Evolutionary conservation across 306 rosid species (phyloP).

Genomic region (Quercus agrifolia): DNA sequence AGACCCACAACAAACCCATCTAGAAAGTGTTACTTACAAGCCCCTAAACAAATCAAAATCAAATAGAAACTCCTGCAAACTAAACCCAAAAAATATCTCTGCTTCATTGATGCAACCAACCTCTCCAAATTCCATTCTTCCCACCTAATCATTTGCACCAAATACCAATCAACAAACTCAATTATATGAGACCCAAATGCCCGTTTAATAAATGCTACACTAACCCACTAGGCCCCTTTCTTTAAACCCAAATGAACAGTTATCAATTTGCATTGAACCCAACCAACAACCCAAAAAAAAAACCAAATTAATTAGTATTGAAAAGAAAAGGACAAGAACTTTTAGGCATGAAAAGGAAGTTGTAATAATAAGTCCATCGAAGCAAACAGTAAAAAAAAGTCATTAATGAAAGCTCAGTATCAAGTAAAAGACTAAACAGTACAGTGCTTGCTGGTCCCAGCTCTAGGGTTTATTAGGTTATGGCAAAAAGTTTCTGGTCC

Average conservation of each 20-base stretch:
- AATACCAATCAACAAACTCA: constrained; percentile 17
- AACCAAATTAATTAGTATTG: too few relatives aligned
- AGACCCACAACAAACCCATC: constrained; percentile 37
- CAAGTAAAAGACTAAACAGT: neutral
- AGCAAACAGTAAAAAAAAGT: neutral
- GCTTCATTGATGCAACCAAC: constrained; percentile 26
- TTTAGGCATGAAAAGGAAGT: neutral
- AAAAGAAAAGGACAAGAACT: neutral
- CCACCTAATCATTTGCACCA: constrained; percentile 37
- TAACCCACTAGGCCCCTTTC: constrained; percentile 4
- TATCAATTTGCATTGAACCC: neutral
- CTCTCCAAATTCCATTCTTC: neutral
- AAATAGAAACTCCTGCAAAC: neutral
- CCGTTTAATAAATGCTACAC: neutral
- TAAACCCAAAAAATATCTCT: constrained; percentile 14
- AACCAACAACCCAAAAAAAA: neutral
- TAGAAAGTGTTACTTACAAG: constrained; percentile 19
- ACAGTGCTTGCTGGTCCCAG: constrained; percentile 9
- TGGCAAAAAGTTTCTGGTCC: constrained; percentile 16
- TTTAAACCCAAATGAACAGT: neutral
- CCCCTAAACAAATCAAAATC: constrained; percentile 18
- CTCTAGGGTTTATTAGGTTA: constrained; percentile 15
- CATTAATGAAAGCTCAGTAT: constrained; percentile 18
- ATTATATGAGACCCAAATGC: neutral
- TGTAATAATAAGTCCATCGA: neutral